Conservation (phyloP, 2,329 filamentous ascomycete species). For the Didymella lethalis region DNA sequence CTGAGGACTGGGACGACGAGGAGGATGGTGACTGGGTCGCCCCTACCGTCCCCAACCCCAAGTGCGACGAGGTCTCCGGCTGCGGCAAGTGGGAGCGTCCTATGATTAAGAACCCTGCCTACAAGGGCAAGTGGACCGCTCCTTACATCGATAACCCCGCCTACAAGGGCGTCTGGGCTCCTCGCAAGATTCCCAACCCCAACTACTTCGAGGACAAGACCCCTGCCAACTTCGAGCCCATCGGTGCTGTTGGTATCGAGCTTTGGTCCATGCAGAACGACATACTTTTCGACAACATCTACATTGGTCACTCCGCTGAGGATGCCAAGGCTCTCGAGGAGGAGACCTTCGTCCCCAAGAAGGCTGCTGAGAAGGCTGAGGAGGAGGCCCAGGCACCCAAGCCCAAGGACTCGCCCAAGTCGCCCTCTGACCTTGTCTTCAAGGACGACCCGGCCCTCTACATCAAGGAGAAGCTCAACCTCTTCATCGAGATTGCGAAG, state of each 20-base stretch:
- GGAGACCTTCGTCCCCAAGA: conserved; percentile 91
- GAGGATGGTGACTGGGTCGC: conserved; percentile 98
- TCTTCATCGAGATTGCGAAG: conserved; percentile 86
- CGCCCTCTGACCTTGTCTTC: conserved; percentile 83
- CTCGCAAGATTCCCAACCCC: conserved; percentile 96
- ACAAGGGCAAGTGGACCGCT: conserved; percentile 99
- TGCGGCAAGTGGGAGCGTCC: conserved; percentile 94
- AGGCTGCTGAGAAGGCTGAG: conserved; percentile 78
- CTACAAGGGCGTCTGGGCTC: conserved; percentile 96
- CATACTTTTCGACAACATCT: conserved; percentile 99
- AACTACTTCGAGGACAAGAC: conserved; percentile 97
- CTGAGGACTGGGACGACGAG: conserved; percentile 99
- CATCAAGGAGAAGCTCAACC: conserved; percentile 89
- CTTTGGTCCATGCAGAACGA: conserved; percentile 99
- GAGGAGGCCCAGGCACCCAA: conserved; percentile 84
- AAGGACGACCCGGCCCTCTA: conserved; percentile 87
- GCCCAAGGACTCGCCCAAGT: conserved; percentile 69
- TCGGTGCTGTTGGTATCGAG: conserved; percentile 97
- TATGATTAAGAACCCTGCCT: conserved; percentile 91
- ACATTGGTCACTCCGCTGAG: conserved; percentile 95
- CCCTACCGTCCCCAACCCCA: conserved; percentile 91
- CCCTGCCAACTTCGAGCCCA: conserved; percentile 95
- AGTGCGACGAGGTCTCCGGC: conserved; percentile 91
- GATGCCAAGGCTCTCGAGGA: conserved; percentile 89
- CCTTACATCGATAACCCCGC: conserved; percentile 94